Percentiles rank a stretch among this genome's conserved stretches.
Conservation (phyloP, 306 rosid species). For the Sicyos edulis region DNA sequence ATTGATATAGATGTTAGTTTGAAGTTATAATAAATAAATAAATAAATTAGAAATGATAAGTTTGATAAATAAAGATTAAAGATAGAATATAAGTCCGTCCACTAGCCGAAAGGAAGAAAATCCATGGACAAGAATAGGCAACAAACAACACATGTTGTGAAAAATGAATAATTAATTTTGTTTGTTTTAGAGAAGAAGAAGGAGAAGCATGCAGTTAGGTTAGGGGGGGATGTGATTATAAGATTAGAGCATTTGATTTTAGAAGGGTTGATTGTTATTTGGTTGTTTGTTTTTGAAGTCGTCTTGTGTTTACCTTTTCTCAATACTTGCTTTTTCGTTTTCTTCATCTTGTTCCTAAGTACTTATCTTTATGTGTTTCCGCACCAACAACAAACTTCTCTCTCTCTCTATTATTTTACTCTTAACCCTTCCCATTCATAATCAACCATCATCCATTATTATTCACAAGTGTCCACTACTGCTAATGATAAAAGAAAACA, state of each 20-base stretch:
- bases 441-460: conserved; percentile 5
- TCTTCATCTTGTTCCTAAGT: conserved; percentile 16
- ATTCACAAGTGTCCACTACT: no score
- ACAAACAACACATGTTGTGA: neutral
- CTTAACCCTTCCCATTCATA: neutral
- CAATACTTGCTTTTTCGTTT: conserved; percentile 20
- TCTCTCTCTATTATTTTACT: neutral
- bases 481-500: no score
- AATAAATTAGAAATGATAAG: no score
- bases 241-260: conserved; percentile 12
- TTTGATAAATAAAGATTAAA: neutral
- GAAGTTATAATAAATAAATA: no score
- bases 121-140: neutral
- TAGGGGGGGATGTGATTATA: neutral
- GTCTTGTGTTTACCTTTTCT: conserved; percentile 23
- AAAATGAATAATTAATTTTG: neutral
- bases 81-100: neutral
- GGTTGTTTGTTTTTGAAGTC: conserved; percentile 21
- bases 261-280: conserved; percentile 16
- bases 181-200: conserved; percentile 6
- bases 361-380: conserved; percentile 16
- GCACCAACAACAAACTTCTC: neutral
- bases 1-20: no score
- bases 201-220: neutral
- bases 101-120: neutral